Percentiles rank a stretch among this genome's conserved stretches.
Evolutionary conservation across 208 protist species (phyloP).

Genomic region (Leptomonas seymouri): DNA sequence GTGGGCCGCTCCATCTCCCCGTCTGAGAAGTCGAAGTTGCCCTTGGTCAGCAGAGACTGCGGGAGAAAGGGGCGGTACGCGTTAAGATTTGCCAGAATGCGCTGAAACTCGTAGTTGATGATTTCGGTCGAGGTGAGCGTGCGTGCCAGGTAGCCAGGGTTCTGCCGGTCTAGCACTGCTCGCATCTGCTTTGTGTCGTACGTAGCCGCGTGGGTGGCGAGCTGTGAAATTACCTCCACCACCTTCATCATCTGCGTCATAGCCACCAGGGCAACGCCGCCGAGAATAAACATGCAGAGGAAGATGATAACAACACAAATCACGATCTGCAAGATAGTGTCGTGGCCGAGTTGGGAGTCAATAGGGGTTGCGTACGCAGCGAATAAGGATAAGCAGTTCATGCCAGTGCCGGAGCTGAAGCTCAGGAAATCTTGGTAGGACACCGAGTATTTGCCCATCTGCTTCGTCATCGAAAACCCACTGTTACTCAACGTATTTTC

Average conservation of each 20-base stretch:
- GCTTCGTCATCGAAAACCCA: slow-evolving; percentile 16
- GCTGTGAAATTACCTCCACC: slow-evolving; percentile 52
- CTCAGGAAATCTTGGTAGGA: slow-evolving; percentile 52
- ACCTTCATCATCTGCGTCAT: slow-evolving; percentile 51
- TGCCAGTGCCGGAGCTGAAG: slow-evolving; percentile 19
- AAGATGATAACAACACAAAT: slow-evolving; percentile 62
- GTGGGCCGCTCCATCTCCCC: slow-evolving; percentile 1
- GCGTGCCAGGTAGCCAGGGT: slow-evolving; percentile 10
- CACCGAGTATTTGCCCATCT: slow-evolving; percentile 32
- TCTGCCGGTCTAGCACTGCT: slow-evolving; percentile 35
- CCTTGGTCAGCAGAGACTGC: slow-evolving; percentile 47
- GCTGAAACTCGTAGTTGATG: slow-evolving; percentile 54
- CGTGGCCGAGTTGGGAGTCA: slow-evolving; percentile 25
- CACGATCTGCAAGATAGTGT: slow-evolving; percentile 48
- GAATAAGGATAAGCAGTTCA: slow-evolving; percentile 42
- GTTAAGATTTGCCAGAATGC: slow-evolving; percentile 55
- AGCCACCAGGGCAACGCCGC: slow-evolving; percentile 38
- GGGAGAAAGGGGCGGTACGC: slow-evolving; percentile 63
- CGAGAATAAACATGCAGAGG: slow-evolving; percentile 50
- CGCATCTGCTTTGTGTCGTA: slow-evolving; percentile 65
- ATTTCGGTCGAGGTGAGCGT: slow-evolving; percentile 28
- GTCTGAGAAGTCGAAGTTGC: slow-evolving; percentile 25
- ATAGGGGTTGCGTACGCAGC: slow-evolving; percentile 57
- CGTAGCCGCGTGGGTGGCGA: slow-evolving; percentile 52
- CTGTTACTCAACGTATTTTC: slow-evolving; percentile 9